Evolutionary conservation across 1,284 basidiomycete species (phyloP).

Genomic region (Ceratobasidium sp.): DNA sequence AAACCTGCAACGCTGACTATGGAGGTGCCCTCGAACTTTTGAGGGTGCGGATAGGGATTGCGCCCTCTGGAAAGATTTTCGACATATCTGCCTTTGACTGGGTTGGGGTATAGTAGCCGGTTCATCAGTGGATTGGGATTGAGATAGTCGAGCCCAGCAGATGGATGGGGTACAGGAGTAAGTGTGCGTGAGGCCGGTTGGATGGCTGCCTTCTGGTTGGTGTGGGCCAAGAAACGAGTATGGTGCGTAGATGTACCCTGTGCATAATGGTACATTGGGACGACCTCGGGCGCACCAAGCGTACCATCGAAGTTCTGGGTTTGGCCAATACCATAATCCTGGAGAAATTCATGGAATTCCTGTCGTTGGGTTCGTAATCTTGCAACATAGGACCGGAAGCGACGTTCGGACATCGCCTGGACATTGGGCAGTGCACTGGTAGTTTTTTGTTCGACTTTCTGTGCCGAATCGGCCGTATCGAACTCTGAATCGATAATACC

Average conservation of each 20-base stretch:
- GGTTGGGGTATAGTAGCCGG: conserved; percentile 55
- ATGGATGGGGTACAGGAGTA: conserved; percentile 68
- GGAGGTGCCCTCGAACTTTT: conserved; percentile 22
- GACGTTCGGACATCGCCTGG: conserved; percentile 51
- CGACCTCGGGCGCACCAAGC: conserved; percentile 40
- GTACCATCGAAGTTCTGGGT: conserved; percentile 49
- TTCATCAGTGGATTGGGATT: conserved; percentile 61
- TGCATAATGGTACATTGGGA: conserved; percentile 14
- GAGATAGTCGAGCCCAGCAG: conserved; percentile 67
- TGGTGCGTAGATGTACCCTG: neutral
- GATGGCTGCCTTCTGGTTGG: conserved; percentile 22
- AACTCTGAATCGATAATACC: conserved; percentile 64
- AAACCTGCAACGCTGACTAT: conserved; percentile 39
- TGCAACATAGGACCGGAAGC: conserved; percentile 66
- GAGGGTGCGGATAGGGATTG: neutral
- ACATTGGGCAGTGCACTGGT: conserved; percentile 47
- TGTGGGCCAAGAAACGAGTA: conserved; percentile 29
- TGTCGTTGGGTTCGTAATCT: conserved; percentile 64
- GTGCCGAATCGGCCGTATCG: conserved; percentile 37
- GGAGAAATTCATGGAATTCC: conserved; percentile 60
- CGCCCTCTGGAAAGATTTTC: conserved; percentile 10
- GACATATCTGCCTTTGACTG: conserved; percentile 66
- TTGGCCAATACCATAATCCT: conserved; percentile 44
- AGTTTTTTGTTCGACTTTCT: conserved; percentile 17
- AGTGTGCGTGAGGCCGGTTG: conserved; percentile 54